These are phyloP conservation scores for Limtongozyma cylindracea DNA, from an alignment of 805 yeast species.

Conservation along the genomic window DNA sequence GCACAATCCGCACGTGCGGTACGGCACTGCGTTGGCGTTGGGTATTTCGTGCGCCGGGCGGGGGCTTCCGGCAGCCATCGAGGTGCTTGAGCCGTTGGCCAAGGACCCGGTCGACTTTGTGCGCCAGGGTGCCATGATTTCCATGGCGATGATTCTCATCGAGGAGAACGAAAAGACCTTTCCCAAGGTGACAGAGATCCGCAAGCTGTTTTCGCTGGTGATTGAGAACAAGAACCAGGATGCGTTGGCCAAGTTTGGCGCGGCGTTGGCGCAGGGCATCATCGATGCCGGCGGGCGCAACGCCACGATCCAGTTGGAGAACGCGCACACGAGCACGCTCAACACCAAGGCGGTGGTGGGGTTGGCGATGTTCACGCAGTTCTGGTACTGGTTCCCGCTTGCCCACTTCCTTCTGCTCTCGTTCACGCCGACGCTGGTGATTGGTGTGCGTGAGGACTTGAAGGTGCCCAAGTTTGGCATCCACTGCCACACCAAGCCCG, in stretches of 20 bases:
- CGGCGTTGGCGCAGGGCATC: conserved; percentile 90
- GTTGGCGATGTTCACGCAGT: conserved; percentile 67
- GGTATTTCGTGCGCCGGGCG: conserved; percentile 96
- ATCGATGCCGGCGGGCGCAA: conserved; percentile 98
- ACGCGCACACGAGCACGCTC: conserved; percentile 68
- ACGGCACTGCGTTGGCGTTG: conserved; percentile 92
- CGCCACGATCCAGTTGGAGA: conserved; percentile 81
- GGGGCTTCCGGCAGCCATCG: conserved; percentile 69
- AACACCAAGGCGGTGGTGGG: conserved; percentile 88
- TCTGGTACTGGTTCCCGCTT: conserved; percentile 98
- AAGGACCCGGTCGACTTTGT: conserved; percentile 93
- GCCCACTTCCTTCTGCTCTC: conserved; percentile 83
- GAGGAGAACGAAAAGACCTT: conserved; percentile 64
- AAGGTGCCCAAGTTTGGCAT: conserved; percentile 67
- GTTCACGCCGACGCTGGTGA: conserved; percentile 75
- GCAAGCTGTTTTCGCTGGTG: conserved; percentile 50
- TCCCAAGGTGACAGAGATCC: conserved; percentile 60
- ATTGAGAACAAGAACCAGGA: conserved; percentile 80
- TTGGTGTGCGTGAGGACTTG: conserved; percentile 69
- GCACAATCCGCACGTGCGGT: conserved; percentile 94
- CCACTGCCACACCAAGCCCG: conserved; percentile 60
- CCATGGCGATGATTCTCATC: conserved; percentile 73
- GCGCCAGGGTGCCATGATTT: conserved; percentile 91
- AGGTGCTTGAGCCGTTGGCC: conserved; percentile 75
- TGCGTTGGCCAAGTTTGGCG: conserved; percentile 93